These are phyloP conservation scores for Cunninghamia lanceolata DNA, from an alignment of 75 land plant genomes.

Conservation along the genomic window DNA sequence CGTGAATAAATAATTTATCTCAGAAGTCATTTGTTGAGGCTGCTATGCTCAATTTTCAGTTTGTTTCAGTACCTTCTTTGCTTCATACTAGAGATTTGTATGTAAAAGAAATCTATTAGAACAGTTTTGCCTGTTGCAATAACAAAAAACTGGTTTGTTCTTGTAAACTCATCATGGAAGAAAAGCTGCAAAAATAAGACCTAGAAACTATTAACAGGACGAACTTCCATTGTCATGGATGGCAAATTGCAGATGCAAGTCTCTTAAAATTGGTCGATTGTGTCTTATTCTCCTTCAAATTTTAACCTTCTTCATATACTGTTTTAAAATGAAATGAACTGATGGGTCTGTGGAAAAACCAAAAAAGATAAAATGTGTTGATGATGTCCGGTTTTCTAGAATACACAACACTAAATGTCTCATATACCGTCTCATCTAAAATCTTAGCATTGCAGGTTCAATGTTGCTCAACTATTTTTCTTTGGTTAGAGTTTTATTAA, in stretches of 20 bases:
- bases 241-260: neutral
- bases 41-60: neutral
- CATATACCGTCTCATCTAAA: too few species aligned
- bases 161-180: neutral
- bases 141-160: neutral
- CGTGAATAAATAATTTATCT: neutral
- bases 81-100: neutral
- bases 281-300: neutral
- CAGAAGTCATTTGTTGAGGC: neutral
- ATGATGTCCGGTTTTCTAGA: neutral
- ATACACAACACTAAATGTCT: neutral
- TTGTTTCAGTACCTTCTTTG: neutral
- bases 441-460: neutral
- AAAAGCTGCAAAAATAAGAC: neutral
- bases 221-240: neutral
- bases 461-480: neutral
- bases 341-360: neutral
- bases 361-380: neutral
- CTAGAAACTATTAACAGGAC: neutral
- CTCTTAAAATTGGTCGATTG: neutral
- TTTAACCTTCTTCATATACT: neutral
- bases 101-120: neutral
- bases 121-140: neutral
- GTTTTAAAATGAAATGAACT: neutral
- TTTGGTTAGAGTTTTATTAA: neutral